Evolutionary conservation across 2,329 filamentous ascomycete genomes (phyloP).

Genomic region (Blumeriella jaapii): DNA sequence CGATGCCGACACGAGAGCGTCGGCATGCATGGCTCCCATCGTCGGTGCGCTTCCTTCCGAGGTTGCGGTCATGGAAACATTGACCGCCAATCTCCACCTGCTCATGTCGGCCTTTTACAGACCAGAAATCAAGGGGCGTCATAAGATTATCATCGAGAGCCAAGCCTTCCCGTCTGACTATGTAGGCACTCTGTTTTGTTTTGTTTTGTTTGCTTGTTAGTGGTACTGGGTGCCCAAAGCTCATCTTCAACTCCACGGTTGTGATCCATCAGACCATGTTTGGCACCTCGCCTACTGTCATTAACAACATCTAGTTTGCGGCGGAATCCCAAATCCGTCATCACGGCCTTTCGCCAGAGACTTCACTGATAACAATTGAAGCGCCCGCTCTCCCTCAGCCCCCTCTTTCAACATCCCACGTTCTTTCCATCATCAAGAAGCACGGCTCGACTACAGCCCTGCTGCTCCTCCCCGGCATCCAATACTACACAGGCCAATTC

Average conservation of each 20-base stretch:
- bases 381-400: constrained; percentile 38
- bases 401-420: constrained; percentile 52
- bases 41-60: constrained; percentile 59
- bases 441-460: constrained; percentile 56
- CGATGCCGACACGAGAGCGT: constrained; percentile 56
- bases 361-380: constrained; percentile 59
- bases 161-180: constrained; percentile 78
- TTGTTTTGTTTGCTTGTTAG: too few relatives aligned
- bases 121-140: constrained; percentile 44
- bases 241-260: too few relatives aligned
- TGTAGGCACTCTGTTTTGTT: constrained; percentile 35
- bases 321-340: constrained; percentile 63
- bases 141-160: constrained; percentile 69
- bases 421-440: constrained; percentile 53
- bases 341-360: constrained; percentile 50
- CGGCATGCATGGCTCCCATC: constrained; percentile 55
- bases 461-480: constrained; percentile 65
- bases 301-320: constrained; percentile 46
- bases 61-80: constrained; percentile 68
- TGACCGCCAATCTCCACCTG: constrained; percentile 68
- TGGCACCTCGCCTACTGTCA: background rate
- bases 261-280: too few relatives aligned
- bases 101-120: constrained; percentile 70
- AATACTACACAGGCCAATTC: constrained; percentile 71
- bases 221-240: too few relatives aligned